phyloP scores from a whole-genome alignment of 2,329 filamentous ascomycete species.

The Monosporascus ibericus region DNA sequence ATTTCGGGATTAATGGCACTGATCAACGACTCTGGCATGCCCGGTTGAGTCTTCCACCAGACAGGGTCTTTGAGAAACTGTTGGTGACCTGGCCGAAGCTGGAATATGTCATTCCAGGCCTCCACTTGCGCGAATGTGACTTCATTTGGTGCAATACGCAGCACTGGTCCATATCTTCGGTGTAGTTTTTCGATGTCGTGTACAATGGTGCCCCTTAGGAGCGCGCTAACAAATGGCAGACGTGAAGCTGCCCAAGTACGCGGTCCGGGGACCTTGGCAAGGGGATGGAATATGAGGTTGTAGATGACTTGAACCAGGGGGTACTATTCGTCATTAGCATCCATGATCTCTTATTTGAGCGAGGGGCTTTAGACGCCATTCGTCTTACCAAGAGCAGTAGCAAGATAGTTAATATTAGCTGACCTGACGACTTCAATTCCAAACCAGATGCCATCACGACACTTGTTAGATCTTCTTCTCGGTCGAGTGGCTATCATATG shows the following conservation, averaged over 20 bases:
- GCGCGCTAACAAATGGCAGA: conserved; percentile 11
- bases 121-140: conserved; percentile 14
- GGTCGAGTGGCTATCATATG: too few relatives aligned
- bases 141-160: conserved; percentile 17
- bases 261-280: conserved; percentile 12
- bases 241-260: conserved; percentile 11
- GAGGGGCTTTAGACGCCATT: too few relatives aligned
- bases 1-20: conserved; percentile 20
- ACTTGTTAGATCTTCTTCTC: too few relatives aligned
- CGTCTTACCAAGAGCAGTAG: too few relatives aligned
- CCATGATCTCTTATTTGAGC: too few relatives aligned
- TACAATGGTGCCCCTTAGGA: conserved; percentile 13
- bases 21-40: conserved; percentile 14
- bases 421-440: too few relatives aligned
- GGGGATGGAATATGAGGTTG: conserved; percentile 14
- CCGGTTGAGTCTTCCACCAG: conserved; percentile 22
- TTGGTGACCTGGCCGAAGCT: conserved; percentile 7
- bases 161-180: conserved; percentile 13
- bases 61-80: conserved; percentile 21
- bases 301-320: conserved; percentile 1
- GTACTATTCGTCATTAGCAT: conserved; percentile 5
- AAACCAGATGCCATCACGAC: too few relatives aligned
- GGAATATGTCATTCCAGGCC: conserved; percentile 16
- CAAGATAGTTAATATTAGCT: too few relatives aligned
- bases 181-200: conserved; percentile 16